Base-by-base conservation (phyloP, 805 yeast genomes). In the Sungouiella blattae region DNA sequence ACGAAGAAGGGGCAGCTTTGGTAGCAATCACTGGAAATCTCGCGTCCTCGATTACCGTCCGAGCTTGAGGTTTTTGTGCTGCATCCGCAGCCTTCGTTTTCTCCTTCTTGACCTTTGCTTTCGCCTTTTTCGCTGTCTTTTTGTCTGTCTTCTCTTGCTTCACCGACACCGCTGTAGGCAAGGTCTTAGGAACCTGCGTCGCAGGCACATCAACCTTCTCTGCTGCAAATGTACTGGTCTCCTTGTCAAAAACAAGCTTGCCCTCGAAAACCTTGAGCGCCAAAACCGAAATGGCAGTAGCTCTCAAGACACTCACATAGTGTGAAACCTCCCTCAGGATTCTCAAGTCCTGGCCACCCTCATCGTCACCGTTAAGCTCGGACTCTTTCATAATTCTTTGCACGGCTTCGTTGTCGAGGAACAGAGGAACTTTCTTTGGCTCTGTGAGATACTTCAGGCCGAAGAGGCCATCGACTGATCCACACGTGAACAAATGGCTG, bases 401-500 rank as follows among this genome's bases (percentile, higher is more conserved):
- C 16, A 50, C 46, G 1, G 49, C 53, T 7, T 35, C 37, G 26
- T 54, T 52, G 15, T 50, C 56, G 31, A 55, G 52, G 21, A 50
- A 55, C 2, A 38, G 31, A 1, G 59, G 58, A 18, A 52, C 35
- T 1, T 40, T 40, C 13, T 33, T 32, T 12, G 37, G 41, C 7
- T 34, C 29, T 5, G 35, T 29, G 32, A 44, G 43, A 18, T 33
- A 45, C 24, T 40, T 41, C 12, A 55, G 44, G 4, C 60, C 60
- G 11, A 47, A 41, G n/a, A 55, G 46, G 8, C 53, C 38, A 18
- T 50, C 39, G 18, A 47, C 36, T 32, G 55, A 46, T 11, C 43
- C 40, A 18, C 55, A 41, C 14, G 33, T 25, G 41, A 74, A 72
- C 18, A 77, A 57, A 30, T 60, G 62, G 20, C 60, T 62, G 47